These are phyloP conservation scores for Vickermania ingenoplastis DNA, from an alignment of 208 protist genomes.

Conservation along the genomic window DNA sequence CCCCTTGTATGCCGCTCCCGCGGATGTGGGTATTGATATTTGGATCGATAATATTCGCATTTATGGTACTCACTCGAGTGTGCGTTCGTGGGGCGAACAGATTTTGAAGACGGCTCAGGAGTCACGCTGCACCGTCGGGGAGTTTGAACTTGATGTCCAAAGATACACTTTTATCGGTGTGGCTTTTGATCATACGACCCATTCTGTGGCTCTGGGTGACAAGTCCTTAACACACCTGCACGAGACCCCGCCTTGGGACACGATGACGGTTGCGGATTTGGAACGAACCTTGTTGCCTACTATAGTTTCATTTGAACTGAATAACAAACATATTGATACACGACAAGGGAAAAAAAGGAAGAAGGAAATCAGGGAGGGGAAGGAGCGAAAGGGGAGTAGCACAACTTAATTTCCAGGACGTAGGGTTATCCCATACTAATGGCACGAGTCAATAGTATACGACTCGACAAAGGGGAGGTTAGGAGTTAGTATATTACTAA, in stretches of 20 bases:
- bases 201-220: neutral
- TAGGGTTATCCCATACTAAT: no score
- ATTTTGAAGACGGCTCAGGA: neutral
- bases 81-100: neutral
- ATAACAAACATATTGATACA: no score
- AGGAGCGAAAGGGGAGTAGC: no score
- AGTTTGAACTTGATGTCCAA: neutral
- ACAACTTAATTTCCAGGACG: no score
- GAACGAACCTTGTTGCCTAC: no score
- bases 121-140: neutral
- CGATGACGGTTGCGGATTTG: neutral
- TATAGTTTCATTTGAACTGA: no score
- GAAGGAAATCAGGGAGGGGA: no score
- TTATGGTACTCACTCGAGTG: neutral
- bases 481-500: no score
- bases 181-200: neutral
- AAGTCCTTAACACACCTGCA: neutral
- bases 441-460: no score
- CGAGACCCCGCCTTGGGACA: neutral
- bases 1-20: neutral
- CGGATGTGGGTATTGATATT: neutral
- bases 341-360: no score
- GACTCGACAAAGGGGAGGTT: no score
- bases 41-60: slow-evolving; percentile 6
- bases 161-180: neutral